Percentiles rank a stretch among this genome's conserved stretches.
phyloP scores from a whole-genome alignment of 2,329 filamentous ascomycete genomes.

The Aureobasidium sp. region DNA sequence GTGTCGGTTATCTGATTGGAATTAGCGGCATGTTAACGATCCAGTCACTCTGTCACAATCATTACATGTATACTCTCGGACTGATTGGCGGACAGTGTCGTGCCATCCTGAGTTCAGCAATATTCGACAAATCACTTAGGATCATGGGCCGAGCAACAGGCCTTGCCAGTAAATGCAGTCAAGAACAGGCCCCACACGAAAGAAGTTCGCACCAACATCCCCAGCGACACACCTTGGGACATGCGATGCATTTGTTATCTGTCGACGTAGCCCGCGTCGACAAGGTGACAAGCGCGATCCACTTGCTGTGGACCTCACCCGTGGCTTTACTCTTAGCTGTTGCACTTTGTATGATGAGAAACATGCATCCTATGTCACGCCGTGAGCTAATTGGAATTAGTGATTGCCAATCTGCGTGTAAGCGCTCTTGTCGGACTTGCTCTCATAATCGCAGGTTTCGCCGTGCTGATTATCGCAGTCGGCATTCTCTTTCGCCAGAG shows the following conservation, averaged over 20 bases:
- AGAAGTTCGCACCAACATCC: too few relatives aligned
- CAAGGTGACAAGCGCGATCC: too few relatives aligned
- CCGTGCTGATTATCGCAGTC: constrained; percentile 69
- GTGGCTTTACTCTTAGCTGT: too few relatives aligned
- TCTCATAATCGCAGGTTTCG: constrained; percentile 70
- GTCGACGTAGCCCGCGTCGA: too few relatives aligned
- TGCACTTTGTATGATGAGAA: too few relatives aligned
- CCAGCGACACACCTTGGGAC: too few relatives aligned
- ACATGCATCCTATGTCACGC: constrained; percentile 40
- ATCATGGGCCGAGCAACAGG: constrained; percentile 22
- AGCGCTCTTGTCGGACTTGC: constrained; percentile 82
- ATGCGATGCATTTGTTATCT: too few relatives aligned
- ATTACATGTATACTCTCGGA: constrained; percentile 91
- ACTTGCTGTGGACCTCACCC: too few relatives aligned
- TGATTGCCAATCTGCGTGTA: too few relatives aligned
- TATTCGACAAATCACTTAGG: constrained; percentile 65
- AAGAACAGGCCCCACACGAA: too few relatives aligned
- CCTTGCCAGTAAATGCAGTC: constrained; percentile 40
- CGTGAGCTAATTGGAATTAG: too few relatives aligned
- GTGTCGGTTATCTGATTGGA: constrained; percentile 76
- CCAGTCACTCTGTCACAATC: constrained; percentile 74
- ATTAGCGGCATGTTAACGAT: constrained; percentile 78
- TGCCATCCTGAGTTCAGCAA: constrained; percentile 72
- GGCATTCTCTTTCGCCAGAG: constrained; percentile 68
- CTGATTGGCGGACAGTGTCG: constrained; percentile 79